phyloP scores from a whole-genome alignment of 148 eudicot genomes.

The Vaccinium corymbosum region DNA sequence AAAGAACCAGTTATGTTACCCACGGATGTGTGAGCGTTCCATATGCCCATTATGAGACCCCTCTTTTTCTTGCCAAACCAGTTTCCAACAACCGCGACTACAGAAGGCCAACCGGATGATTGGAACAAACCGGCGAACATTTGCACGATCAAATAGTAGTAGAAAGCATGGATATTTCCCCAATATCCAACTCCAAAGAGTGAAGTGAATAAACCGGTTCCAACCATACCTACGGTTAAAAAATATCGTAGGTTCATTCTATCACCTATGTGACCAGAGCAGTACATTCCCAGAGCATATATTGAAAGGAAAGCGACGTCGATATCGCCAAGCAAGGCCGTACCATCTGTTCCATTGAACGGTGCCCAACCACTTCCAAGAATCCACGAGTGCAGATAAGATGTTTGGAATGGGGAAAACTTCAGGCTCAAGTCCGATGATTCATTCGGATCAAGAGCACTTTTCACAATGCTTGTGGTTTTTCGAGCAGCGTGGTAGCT shows the following conservation, averaged over 20 bases:
- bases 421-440: conserved; percentile 33
- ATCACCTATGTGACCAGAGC: conserved; percentile 88
- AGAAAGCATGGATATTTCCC: conserved; percentile 69
- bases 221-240: conserved; percentile 80
- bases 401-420: conserved; percentile 37
- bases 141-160: conserved; percentile 63
- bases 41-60: conserved; percentile 88
- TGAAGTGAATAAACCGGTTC: conserved; percentile 79
- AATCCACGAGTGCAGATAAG: conserved; percentile 30
- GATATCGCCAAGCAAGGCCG: conserved; percentile 75
- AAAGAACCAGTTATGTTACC: conserved; percentile 84
- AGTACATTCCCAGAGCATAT: conserved; percentile 76
- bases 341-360: conserved; percentile 67
- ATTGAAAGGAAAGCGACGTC: conserved; percentile 82
- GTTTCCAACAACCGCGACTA: conserved; percentile 86
- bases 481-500: conserved; percentile 76
- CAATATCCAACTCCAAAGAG: conserved; percentile 81
- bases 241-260: conserved; percentile 69
- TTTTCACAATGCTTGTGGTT: conserved; percentile 79
- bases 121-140: conserved; percentile 92
- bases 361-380: conserved; percentile 77
- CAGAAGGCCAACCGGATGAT: conserved; percentile 94
- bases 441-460: conserved; percentile 78
- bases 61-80: conserved; percentile 90
- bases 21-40: conserved; percentile 88